phyloP scores from a whole-genome alignment of 2,329 filamentous ascomycete genomes.

The Trichoderma endophyticum region DNA sequence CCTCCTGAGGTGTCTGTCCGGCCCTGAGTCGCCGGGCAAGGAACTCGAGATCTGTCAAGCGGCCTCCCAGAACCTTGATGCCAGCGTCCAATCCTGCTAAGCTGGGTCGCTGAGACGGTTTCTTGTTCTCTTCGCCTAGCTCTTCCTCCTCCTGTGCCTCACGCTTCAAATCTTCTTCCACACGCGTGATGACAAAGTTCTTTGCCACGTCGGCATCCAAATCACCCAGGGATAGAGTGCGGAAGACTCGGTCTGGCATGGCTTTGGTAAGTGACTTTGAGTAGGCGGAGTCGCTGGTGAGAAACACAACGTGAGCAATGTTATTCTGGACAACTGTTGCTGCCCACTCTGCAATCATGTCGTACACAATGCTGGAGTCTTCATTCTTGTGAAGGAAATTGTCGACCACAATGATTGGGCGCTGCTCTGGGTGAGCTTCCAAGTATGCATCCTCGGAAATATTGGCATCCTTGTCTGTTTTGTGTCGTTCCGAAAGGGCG shows the following conservation, averaged over 20 bases:
- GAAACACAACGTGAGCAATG: constrained; percentile 88
- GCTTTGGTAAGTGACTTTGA: constrained; percentile 83
- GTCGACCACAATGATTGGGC: constrained; percentile 84
- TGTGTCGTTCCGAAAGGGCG: constrained; percentile 65
- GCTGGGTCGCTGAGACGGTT: constrained; percentile 37
- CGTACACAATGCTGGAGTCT: constrained; percentile 62
- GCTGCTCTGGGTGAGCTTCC: constrained; percentile 79
- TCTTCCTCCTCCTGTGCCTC: constrained; percentile 28
- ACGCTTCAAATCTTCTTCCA: constrained; percentile 51
- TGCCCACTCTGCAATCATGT: constrained; percentile 86
- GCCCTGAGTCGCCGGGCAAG: constrained; percentile 85
- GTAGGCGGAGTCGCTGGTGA: constrained; percentile 86
- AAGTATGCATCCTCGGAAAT: constrained; percentile 82
- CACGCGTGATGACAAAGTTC: constrained; percentile 80
- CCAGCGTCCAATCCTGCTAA: constrained; percentile 74
- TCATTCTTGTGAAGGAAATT: constrained; percentile 83
- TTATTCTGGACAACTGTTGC: constrained; percentile 81
- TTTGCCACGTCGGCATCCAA: constrained; percentile 83
- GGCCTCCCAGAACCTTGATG: constrained; percentile 79
- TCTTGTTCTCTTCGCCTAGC: constrained; percentile 28
- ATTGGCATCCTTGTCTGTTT: constrained; percentile 68
- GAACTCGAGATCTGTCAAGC: constrained; percentile 93
- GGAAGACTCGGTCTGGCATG: constrained; percentile 86
- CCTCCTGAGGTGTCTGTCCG: constrained; percentile 76
- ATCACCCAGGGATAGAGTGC: constrained; percentile 80